Percentiles rank a stretch among this genome's conserved stretches.
phyloP scores from a whole-genome alignment of 2,329 filamentous ascomycete species.

The Colletotrichum destructivum region DNA sequence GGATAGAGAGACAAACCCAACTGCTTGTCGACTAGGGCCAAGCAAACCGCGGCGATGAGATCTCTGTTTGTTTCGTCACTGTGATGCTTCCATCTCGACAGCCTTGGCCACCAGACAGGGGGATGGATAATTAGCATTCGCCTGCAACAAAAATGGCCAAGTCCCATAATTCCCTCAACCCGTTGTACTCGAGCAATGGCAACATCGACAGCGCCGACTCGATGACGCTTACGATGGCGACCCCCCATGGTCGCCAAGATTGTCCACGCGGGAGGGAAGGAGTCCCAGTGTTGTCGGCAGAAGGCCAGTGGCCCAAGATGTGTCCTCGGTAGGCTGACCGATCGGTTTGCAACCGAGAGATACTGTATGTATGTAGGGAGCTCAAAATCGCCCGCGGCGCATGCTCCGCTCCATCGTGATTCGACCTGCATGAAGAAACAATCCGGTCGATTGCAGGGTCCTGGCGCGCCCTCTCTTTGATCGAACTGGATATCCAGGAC shows the following conservation, averaged over 20 bases:
- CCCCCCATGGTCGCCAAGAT: constrained; percentile 10
- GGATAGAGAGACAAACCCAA: background rate
- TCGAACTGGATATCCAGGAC: background rate
- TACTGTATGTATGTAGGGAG: no score
- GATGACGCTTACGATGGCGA: background rate
- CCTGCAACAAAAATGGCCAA: no score
- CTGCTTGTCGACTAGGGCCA: background rate
- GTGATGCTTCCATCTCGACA: constrained; percentile 11
- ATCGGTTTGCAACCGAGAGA: constrained; percentile 15
- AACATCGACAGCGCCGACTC: background rate
- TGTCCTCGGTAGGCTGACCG: constrained; percentile 3
- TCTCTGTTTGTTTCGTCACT: constrained; percentile 21
- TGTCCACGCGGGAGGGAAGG: background rate
- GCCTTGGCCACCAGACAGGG: background rate
- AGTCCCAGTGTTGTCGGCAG: background rate
- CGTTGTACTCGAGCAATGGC: no score
- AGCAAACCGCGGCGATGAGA: background rate
- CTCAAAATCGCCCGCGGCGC: background rate
- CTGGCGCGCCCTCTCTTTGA: background rate
- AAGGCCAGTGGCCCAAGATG: background rate
- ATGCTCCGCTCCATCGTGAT: constrained; percentile 19
- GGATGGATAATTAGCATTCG: background rate
- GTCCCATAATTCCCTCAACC: background rate
- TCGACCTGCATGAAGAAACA: constrained; percentile 18
- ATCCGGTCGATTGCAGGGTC: constrained; percentile 12